Percentiles rank a stretch among this genome's conserved stretches.
These are phyloP conservation scores for Podospora appendiculata DNA, from an alignment of 495 filamentous ascomycete species.

Conservation along the genomic window DNA sequence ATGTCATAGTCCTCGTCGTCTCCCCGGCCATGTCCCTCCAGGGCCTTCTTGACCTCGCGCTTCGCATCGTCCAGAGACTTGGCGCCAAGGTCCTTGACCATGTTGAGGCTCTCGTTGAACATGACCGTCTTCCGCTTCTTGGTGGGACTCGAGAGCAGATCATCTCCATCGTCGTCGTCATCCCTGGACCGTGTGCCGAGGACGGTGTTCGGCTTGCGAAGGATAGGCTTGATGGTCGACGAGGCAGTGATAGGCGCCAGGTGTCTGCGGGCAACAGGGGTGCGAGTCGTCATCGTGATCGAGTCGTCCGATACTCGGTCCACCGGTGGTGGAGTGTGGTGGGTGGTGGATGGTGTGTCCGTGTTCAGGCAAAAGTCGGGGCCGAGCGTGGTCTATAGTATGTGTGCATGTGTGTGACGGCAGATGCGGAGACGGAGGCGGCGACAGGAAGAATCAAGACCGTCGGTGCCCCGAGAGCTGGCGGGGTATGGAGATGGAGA, in stretches of 20 bases:
- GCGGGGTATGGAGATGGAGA: too few species aligned
- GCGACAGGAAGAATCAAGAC: too few species aligned
- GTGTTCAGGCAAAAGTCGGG: too few species aligned
- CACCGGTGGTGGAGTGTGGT: not conserved
- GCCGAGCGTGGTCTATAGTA: too few species aligned
- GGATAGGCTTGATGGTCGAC: slow-evolving; percentile 37
- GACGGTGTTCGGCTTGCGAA: slow-evolving; percentile 29
- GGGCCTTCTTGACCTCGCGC: slow-evolving; percentile 65
- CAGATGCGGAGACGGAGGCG: too few species aligned
- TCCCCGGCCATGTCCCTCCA: slow-evolving; percentile 58
- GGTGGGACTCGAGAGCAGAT: slow-evolving; percentile 41
- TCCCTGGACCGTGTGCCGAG: slow-evolving; percentile 29
- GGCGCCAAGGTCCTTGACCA: slow-evolving; percentile 45
- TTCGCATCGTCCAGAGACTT: slow-evolving; percentile 48
- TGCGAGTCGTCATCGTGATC: slow-evolving; percentile 21
- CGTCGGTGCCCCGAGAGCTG: too few species aligned
- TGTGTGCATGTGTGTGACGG: too few species aligned
- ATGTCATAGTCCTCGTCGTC: slow-evolving; percentile 66
- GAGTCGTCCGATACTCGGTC: not conserved
- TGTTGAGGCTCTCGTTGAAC: slow-evolving; percentile 66
- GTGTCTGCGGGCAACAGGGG: slow-evolving; percentile 16
- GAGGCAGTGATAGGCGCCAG: slow-evolving; percentile 5
- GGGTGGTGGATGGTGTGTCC: not conserved
- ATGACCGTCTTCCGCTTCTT: slow-evolving; percentile 55
- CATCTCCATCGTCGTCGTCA: slow-evolving; percentile 32